Conservation (phyloP, 75 land plant genomes). For the Ceratopteris richardii region DNA sequence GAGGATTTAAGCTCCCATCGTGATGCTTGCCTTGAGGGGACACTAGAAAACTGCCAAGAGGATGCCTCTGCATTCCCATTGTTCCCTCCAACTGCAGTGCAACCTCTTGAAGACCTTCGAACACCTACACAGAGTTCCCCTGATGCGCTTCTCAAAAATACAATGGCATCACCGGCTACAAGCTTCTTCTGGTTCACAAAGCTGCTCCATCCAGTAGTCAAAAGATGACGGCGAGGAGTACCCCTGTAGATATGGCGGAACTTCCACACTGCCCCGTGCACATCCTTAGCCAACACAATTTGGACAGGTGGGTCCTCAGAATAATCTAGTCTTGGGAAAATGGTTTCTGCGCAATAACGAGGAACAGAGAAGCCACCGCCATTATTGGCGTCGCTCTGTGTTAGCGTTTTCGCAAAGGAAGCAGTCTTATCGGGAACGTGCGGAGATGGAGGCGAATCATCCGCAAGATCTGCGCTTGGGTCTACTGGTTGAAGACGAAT, state of each 20-base stretch:
- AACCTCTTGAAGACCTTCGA: constrained; percentile 55
- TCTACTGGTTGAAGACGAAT: constrained; percentile 38
- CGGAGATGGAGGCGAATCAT: constrained; percentile 7
- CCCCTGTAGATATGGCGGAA: constrained; percentile 90
- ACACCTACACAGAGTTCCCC: constrained; percentile 89
- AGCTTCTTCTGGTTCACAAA: constrained; percentile 94
- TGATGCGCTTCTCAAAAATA: constrained; percentile 56
- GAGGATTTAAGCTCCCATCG: constrained; percentile 19
- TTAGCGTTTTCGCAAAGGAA: constrained; percentile 81
- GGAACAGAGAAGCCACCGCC: constrained; percentile 96
- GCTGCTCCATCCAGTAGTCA: constrained; percentile 87
- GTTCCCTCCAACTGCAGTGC: constrained; percentile 13
- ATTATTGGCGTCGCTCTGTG: constrained; percentile 91
- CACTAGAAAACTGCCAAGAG: constrained; percentile 3
- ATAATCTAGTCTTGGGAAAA: constrained; percentile 83
- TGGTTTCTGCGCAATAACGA: constrained; percentile 83
- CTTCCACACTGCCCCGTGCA: constrained; percentile 84
- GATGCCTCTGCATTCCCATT: background rate
- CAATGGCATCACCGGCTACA: constrained; percentile 89
- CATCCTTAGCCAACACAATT: constrained; percentile 73
- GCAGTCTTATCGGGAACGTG: constrained; percentile 46
- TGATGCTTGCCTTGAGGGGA: background rate
- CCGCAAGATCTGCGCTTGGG: constrained; percentile 5
- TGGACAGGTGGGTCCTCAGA: constrained; percentile 79
- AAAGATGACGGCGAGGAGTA: constrained; percentile 73